phyloP scores from a whole-genome alignment of 1,139 yeast species.

The Saccharomycopsis hybrid region DNA sequence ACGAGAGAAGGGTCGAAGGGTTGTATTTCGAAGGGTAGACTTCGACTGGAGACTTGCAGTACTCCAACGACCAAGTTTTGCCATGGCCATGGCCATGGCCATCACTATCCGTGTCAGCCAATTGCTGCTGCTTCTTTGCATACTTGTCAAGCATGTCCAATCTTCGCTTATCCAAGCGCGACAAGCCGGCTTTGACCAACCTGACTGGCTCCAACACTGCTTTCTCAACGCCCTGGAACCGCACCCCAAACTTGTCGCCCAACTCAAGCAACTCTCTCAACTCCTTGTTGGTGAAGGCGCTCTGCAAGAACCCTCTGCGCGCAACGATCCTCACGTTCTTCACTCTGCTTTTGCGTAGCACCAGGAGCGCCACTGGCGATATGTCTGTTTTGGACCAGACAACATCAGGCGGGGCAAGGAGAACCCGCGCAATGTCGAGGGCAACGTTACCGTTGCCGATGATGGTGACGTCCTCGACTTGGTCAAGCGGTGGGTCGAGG shows the following conservation, averaged over 20 bases:
- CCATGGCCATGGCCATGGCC: constrained; percentile 5
- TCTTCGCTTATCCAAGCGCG: constrained; percentile 66
- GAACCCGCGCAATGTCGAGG: constrained; percentile 76
- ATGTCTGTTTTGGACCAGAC: constrained; percentile 70
- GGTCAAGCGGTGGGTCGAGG: constrained; percentile 48
- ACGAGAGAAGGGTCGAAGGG: constrained; percentile 35
- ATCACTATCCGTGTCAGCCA: too few relatives aligned
- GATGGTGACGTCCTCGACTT: constrained; percentile 62
- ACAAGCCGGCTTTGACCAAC: constrained; percentile 36
- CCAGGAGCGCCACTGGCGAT: constrained; percentile 49
- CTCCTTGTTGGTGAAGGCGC: constrained; percentile 92
- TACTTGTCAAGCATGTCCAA: constrained; percentile 57
- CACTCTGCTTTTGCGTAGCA: constrained; percentile 47
- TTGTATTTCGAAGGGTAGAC: constrained; percentile 33
- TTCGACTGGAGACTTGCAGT: constrained; percentile 58
- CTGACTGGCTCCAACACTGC: constrained; percentile 38
- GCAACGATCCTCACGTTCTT: constrained; percentile 68
- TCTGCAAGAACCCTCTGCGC: constrained; percentile 73
- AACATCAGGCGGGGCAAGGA: constrained; percentile 49
- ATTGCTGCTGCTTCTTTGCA: constrained; percentile 28
- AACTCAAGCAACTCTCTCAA: constrained; percentile 75
- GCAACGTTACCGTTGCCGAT: constrained; percentile 99
- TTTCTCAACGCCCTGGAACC: constrained; percentile 48
- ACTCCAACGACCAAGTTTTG: constrained; percentile 63
- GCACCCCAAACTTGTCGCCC: constrained; percentile 42